phyloP scores from a whole-genome alignment of 2,329 filamentous ascomycete species.

The Anthostomella pinea region DNA sequence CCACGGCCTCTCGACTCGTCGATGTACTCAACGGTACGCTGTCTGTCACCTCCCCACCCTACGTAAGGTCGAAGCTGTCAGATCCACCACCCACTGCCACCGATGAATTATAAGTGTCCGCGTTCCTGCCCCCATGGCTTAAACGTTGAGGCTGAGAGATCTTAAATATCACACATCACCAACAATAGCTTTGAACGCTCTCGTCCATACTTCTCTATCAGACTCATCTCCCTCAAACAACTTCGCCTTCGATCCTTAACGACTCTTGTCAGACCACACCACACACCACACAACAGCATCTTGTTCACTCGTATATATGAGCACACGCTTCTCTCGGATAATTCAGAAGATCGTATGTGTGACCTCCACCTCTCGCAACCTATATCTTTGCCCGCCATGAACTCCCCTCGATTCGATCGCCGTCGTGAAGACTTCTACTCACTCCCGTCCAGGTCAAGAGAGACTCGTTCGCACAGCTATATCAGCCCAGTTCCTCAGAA shows the following conservation, averaged over 20 bases:
- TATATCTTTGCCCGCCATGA: constrained; percentile 26
- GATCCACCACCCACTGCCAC: constrained; percentile 19
- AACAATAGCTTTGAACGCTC: constrained; percentile 22
- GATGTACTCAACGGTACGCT: constrained; percentile 20
- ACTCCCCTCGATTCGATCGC: constrained; percentile 24
- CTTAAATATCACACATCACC: constrained; percentile 24
- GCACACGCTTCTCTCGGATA: neutral
- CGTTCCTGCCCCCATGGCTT: constrained; percentile 24
- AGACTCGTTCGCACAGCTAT: constrained; percentile 25
- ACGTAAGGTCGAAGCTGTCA: constrained; percentile 20
- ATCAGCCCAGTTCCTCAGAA: constrained; percentile 25
- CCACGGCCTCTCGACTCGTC: constrained; percentile 12
- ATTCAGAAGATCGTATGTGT: constrained; percentile 24
- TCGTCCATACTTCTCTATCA: constrained; percentile 19
- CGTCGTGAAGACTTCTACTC: constrained; percentile 32
- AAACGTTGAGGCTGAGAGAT: constrained; percentile 29
- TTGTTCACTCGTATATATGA: constrained; percentile 12
- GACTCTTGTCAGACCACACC: constrained; percentile 17
- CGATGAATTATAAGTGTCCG: constrained; percentile 28
- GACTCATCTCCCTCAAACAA: constrained; percentile 15
- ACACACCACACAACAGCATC: constrained; percentile 5
- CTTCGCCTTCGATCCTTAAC: constrained; percentile 18
- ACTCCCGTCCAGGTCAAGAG: constrained; percentile 34
- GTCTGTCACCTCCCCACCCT: constrained; percentile 19
- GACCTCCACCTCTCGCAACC: constrained; percentile 10